Base-by-base conservation (phyloP, 139 green algal species). In the Chlorella sp. region DNA sequence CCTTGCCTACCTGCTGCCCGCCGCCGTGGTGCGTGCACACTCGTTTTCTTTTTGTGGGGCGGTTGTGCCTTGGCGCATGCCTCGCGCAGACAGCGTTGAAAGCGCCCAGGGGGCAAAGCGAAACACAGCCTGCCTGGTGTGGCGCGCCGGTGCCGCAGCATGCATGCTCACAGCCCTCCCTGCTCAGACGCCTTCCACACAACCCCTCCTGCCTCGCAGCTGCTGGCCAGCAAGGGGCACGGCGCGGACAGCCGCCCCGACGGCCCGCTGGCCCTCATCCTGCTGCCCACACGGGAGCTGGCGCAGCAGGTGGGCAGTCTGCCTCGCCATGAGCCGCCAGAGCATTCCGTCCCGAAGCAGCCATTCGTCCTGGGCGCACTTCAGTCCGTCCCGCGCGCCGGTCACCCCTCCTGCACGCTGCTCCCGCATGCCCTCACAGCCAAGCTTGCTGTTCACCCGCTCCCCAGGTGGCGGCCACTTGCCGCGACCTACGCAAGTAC, bases 221-320 rank as follows among this genome's bases (percentile, higher is more conserved):
- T 87, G 54, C 43, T 94, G 40, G 44, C 72, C 70, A 79, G 67
- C 30, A 60, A 73, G 75, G 85, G 64, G 19, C 70, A 83, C 28
- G 85, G 62, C 24, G 76, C 68, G 11, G 81, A 41, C 76, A 88
- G 87, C 24, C 80, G 41, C 4, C 75, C 85, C 7, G 36, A 48
- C 4, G 81, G 58, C 0, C 94, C 94, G 3, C 67, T 86, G 5
- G 78, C 85, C n/a, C 85, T 98, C 2, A 80, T 97, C 3, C 36
- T 98, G 41, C 77, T 88, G 46, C 95, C 95, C 1, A 97, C 95
- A 0, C 89, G 95, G 22, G 95, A 98, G 88, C 91, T 98, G 38
- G 94, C 94, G 26, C 87, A 91, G 85, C 95, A 98, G 88, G 92
- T 96, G 40, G 54, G 36, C 28, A 72, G 90, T 4, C 34, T 19